Base-by-base conservation (phyloP, 129 eudicot species). In the Pittosporum tobira region DNA sequence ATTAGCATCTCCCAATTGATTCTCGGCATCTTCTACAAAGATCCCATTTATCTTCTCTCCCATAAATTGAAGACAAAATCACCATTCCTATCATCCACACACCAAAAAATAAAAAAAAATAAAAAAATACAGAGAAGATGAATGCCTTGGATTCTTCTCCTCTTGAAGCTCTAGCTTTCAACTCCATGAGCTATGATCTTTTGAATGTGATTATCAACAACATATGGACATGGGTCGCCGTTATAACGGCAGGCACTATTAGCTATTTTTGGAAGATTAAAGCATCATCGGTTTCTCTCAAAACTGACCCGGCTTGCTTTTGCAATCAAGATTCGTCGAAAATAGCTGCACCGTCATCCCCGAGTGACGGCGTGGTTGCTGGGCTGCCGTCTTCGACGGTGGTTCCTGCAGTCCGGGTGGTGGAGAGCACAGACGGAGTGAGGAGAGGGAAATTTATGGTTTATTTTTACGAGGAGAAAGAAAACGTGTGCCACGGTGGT, bases 141-240 rank as follows among this genome's bases (percentile, higher is more conserved):
- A 68, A 59, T 40, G 65, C 57, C 6, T 48, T 84, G 84, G 84
- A 70, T 36, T 77, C 82, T 36, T 77, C 82, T 59, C 73, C 77
- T 20, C 12, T 84, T 36, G 88, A 88, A 59, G 74, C 88, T 10
- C 54, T 80, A 18, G 75, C 88, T 2, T 59, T 84, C 60, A 55
- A 73, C 40, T 65, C 66, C 77, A 40, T 78, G 29, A 62, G 61
- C 63, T 59, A 61, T 31, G 72, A 75, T 28, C 45, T 66, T 36
- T 48, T 69, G 16, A 73, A 77, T 11, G 58, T 59, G 25, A 74
- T 69, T 0, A 20, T 53, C 50, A 68, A 70, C 66, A 75, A 47
- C 43, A 61, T 80, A 1, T 83, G 94, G 94, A 61, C 87, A 23
- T 75, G 79, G 76, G 31, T 84, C 67, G 96, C 94, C 61, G 74